phyloP scores from a whole-genome alignment of 805 yeast genomes.

The Starmerella ratchasimensis region DNA sequence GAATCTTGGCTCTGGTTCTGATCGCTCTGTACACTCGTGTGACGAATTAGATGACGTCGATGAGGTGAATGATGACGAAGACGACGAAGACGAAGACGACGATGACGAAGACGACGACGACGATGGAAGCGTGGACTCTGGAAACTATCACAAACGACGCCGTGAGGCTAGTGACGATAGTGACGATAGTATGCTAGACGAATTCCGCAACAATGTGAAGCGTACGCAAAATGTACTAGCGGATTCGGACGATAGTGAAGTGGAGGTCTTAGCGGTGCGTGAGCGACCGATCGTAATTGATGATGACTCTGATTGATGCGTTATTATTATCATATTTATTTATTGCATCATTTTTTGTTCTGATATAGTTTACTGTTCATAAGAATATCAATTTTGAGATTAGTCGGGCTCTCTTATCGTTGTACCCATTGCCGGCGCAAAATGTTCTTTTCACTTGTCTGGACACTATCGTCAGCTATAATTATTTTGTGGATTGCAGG shows the following conservation, averaged over 20 bases:
- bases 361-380: too few species aligned
- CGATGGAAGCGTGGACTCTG: not conserved
- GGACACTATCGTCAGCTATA: too few species aligned
- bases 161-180: slow-evolving; percentile 1
- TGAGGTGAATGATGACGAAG: slow-evolving; percentile 4
- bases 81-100: not conserved
- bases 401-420: too few species aligned
- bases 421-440: too few species aligned
- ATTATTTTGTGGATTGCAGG: not conserved
- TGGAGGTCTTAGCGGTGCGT: slow-evolving; percentile 4
- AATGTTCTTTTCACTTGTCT: not conserved
- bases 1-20: not conserved
- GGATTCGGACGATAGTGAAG: slow-evolving; percentile 4
- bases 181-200: slow-evolving; percentile 9
- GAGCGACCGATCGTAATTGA: not conserved
- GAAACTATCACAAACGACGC: not conserved
- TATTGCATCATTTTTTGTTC: not conserved
- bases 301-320: slow-evolving; percentile 6
- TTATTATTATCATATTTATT: not conserved
- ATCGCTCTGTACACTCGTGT: not conserved
- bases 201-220: not conserved
- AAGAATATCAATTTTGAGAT: too few species aligned
- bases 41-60: not conserved
- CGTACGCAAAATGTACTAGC: not conserved
- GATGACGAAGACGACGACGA: not conserved